A percentile compares a stretch with the other conserved stretches of the same genome.
Evolutionary conservation across 2,329 filamentous ascomycete genomes (phyloP).

Genomic region (Fusarium praegraminearum): DNA sequence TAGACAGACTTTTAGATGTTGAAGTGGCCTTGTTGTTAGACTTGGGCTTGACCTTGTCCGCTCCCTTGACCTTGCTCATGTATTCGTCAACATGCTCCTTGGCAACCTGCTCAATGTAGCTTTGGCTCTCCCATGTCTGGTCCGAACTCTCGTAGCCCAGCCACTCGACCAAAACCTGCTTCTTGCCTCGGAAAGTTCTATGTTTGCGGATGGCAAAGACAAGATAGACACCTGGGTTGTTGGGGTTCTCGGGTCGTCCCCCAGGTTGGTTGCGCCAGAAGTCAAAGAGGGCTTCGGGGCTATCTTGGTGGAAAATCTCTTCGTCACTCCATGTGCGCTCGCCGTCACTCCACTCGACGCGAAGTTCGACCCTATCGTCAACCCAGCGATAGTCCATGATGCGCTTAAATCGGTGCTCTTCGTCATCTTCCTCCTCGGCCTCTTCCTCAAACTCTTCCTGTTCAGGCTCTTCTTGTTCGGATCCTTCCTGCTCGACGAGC

Average conservation of each 20-base stretch:
- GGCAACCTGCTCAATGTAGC: slow-evolving; percentile 46
- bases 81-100: slow-evolving; percentile 48
- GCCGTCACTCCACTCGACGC: slow-evolving; percentile 50
- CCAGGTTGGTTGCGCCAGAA: slow-evolving; percentile 50
- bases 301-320: slow-evolving; percentile 51
- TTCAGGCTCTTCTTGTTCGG: background rate
- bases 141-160: slow-evolving; percentile 50
- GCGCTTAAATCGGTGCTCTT: slow-evolving; percentile 22
- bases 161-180: slow-evolving; percentile 53
- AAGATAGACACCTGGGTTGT: slow-evolving; percentile 49
- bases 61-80: slow-evolving; percentile 9
- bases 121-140: slow-evolving; percentile 49
- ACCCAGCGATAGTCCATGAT: slow-evolving; percentile 50
- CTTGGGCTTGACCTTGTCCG: background rate
- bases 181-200: slow-evolving; percentile 44
- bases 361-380: slow-evolving; percentile 47
- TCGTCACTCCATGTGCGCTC: slow-evolving; percentile 53
- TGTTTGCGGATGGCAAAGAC: slow-evolving; percentile 53
- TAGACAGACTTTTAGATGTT: background rate
- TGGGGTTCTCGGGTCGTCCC: slow-evolving; percentile 51
- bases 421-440: background rate
- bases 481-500: background rate
- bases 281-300: slow-evolving; percentile 47
- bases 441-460: background rate
- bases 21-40: background rate